Conservation (phyloP, 2,329 filamentous ascomycete species). For the Reticulascus tulasneorum region DNA sequence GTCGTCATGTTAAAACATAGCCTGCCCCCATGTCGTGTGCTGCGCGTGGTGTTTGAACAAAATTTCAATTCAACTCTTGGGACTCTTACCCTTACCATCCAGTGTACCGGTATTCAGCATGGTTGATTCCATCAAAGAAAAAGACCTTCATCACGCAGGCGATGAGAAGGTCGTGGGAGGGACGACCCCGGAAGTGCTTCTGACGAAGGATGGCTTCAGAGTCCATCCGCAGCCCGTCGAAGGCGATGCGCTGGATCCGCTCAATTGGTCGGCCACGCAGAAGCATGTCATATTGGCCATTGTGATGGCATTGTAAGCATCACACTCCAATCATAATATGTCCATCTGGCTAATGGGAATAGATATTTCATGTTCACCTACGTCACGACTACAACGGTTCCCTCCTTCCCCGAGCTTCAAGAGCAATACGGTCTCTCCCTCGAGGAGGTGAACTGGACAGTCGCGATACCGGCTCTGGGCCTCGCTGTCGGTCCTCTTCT, state of each 20-base stretch:
- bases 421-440: conserved; percentile 39
- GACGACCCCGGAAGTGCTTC: conserved; percentile 11
- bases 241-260: conserved; percentile 45
- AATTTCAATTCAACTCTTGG: too few species aligned
- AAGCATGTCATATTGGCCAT: conserved; percentile 47
- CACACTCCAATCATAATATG: background rate
- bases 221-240: conserved; percentile 29
- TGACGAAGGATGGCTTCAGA: conserved; percentile 24
- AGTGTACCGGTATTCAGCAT: too few species aligned
- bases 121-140: conserved; percentile 7
- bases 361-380: conserved; percentile 57
- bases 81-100: too few species aligned
- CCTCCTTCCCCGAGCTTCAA: conserved; percentile 47
- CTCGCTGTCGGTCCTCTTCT: conserved; percentile 47
- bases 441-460: conserved; percentile 50
- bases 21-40: too few species aligned
- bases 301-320: conserved; percentile 49
- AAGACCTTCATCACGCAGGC: background rate
- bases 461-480: conserved; percentile 47
- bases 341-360: background rate
- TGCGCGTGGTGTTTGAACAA: too few species aligned
- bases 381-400: conserved; percentile 52
- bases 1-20: too few species aligned
- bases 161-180: conserved; percentile 4
- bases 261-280: conserved; percentile 45